Percentiles rank a stretch among this genome's conserved stretches.
These are phyloP conservation scores for Sugiyamaella boreocaroliniensis DNA, from an alignment of 805 yeast genomes.

Conservation along the genomic window DNA sequence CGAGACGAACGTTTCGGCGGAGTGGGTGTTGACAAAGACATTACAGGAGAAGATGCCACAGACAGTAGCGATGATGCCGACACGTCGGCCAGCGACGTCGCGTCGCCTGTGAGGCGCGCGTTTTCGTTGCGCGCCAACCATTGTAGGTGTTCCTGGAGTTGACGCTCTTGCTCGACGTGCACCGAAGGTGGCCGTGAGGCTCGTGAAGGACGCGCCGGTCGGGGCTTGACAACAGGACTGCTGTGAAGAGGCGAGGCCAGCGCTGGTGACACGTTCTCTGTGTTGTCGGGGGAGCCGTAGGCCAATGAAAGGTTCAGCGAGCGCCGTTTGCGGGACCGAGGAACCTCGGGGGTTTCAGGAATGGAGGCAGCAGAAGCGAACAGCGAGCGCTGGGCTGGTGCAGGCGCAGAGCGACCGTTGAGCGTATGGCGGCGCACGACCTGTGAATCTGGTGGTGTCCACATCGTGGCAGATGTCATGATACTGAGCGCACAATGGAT, in stretches of 20 bases:
- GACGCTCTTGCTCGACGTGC: slow-evolving; percentile 19
- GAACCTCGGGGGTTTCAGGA: neutral
- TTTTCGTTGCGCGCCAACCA: slow-evolving; percentile 26
- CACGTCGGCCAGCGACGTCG: neutral
- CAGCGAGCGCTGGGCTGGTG: neutral
- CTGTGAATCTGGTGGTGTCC: too few species aligned
- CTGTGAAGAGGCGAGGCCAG: neutral
- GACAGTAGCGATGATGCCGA: neutral
- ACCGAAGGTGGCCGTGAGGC: slow-evolving; percentile 7
- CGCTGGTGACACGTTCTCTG: neutral
- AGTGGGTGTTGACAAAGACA: neutral
- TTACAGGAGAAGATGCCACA: neutral
- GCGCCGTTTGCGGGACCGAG: slow-evolving; percentile 12
- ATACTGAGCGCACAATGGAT: too few species aligned
- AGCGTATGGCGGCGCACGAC: too few species aligned
- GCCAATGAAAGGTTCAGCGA: slow-evolving; percentile 14
- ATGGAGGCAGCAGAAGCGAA: neutral
- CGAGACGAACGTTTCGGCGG: neutral
- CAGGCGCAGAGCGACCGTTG: neutral
- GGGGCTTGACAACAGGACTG: neutral
- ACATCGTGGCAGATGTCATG: too few species aligned
- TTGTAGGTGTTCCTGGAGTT: slow-evolving; percentile 22
- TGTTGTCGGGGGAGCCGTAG: slow-evolving; percentile 1
- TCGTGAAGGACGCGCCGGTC: too few species aligned
- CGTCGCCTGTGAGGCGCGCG: slow-evolving; percentile 15